Percentiles rank a stretch among this genome's conserved stretches.
phyloP scores from a whole-genome alignment of 2,329 filamentous ascomycete species.

The Onygenales sp. region DNA sequence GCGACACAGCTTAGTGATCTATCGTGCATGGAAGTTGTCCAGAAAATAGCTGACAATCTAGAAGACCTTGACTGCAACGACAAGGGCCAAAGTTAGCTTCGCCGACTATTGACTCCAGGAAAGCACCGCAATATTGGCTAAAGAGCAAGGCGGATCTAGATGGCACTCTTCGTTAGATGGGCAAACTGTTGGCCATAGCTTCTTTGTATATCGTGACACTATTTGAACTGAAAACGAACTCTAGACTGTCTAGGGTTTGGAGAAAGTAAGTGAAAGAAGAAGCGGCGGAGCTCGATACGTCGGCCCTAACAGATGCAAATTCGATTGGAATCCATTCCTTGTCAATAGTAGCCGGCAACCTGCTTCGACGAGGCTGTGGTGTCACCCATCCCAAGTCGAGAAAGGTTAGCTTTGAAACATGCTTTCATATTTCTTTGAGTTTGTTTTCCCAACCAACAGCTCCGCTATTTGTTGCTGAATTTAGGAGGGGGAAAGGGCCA shows the following conservation, averaged over 20 bases:
- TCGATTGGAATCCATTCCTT: not conserved
- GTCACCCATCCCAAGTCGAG: not conserved
- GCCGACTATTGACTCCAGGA: too few species aligned
- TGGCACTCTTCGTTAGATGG: not conserved
- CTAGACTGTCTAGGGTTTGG: not conserved
- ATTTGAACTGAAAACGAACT: not conserved
- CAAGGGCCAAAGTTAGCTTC: not conserved
- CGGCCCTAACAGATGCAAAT: not conserved
- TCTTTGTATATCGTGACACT: not conserved
- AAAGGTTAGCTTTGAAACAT: not conserved
- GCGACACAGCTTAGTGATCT: not conserved
- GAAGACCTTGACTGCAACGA: not conserved
- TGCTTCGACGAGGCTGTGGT: not conserved
- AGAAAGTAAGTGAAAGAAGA: not conserved
- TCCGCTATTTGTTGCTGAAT: not conserved
- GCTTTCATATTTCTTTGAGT: not conserved
- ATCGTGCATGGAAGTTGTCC: not conserved
- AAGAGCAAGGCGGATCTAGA: not conserved
- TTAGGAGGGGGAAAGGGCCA: not conserved
- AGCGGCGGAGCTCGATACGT: not conserved
- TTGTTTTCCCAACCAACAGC: not conserved
- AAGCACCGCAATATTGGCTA: too few species aligned
- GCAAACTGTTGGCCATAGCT: conserved; percentile 2
- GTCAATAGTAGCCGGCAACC: not conserved
- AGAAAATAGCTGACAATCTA: not conserved